A percentile compares a stretch with the other conserved stretches of the same genome.
Evolutionary conservation across 805 yeast genomes (phyloP).

Genomic region (Ascoidea tarda): DNA sequence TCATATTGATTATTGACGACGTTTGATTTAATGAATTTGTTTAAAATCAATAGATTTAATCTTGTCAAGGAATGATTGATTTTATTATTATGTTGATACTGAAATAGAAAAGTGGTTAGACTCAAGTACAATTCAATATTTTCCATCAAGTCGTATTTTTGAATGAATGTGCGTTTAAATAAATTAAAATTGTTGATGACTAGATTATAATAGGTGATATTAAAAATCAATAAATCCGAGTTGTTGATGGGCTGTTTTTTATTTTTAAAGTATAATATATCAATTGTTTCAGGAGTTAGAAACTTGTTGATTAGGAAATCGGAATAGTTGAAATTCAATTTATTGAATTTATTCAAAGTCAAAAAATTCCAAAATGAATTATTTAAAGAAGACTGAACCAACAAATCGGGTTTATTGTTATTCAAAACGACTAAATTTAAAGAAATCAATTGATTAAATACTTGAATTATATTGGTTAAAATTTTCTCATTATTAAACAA

Average conservation of each 20-base stretch:
- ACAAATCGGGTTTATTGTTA: slow-evolving; percentile 6
- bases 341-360: slow-evolving; percentile 9
- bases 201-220: slow-evolving; percentile 5
- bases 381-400: slow-evolving; percentile 2
- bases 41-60: slow-evolving; percentile 16
- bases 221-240: slow-evolving; percentile 7
- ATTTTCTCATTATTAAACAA: background rate
- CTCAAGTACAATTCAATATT: slow-evolving; percentile 22
- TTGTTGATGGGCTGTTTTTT: slow-evolving; percentile 1
- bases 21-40: slow-evolving; percentile 14
- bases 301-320: slow-evolving; percentile 1
- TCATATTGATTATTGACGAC: too few relatives aligned
- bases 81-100: slow-evolving; percentile 21
- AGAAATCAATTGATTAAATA: slow-evolving; percentile 3
- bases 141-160: slow-evolving; percentile 1
- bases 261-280: background rate
- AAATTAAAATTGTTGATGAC: slow-evolving; percentile 2
- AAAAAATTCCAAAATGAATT: slow-evolving; percentile 8
- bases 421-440: slow-evolving; percentile 8
- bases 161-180: background rate
- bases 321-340: slow-evolving; percentile 5
- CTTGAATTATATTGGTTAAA: slow-evolving; percentile 1
- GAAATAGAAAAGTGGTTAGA: slow-evolving; percentile 23
- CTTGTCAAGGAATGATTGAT: slow-evolving; percentile 16
- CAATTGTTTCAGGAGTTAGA: slow-evolving; percentile 1